Base-by-base conservation (phyloP, 2,329 filamentous ascomycete genomes). In the Verticillium tricorpus region DNA sequence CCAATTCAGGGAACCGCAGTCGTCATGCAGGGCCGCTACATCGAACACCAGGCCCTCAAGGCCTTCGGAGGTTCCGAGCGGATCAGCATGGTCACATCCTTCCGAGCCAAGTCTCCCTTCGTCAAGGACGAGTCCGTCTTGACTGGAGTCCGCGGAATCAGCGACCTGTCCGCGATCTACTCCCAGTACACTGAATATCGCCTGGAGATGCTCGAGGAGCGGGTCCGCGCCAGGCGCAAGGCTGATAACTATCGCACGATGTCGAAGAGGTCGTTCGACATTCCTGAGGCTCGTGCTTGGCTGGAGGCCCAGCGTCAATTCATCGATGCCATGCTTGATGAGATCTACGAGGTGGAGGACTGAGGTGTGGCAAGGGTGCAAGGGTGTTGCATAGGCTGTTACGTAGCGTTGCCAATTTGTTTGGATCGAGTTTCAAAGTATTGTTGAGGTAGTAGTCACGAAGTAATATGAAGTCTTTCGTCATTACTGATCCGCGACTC, bases 71-170 rank as follows among this genome's bases (percentile, higher is more conserved):
- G 78, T 3, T 79, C 80, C 25, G 87, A 89, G 71, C 82, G 87
- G 34, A 88, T 90, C 72, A 85, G 79, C 56, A 86, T 87, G 75
- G 85, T 90, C 59, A 90, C 87, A 0, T 85, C 85, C 3, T 89
- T 89, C 75, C 80, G 88, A 14, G 86, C 87, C 2, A 82, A 80
- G 59, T 80, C 77, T 28, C 77, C 85, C 2, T 75, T 74, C 22
- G 68, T 84, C 52, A 79, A 78, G 17, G 88, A 90, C 67, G 85
- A 89, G 67, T 84, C 83, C 2, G 83, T 85, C 2, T 76, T 90
- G 56, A 84, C 80, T 2, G 87, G 83, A 0, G 82, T 88, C n/a
- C 82, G 86, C 1, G 77, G 77, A 1, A 83, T 89, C 64, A 87
- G 85, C 3, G 75, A 87, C 64, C 73, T 86, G 3, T 75, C 77